Base-by-base conservation (phyloP, 805 yeast species). In the Wickerhamiella lipophila region DNA sequence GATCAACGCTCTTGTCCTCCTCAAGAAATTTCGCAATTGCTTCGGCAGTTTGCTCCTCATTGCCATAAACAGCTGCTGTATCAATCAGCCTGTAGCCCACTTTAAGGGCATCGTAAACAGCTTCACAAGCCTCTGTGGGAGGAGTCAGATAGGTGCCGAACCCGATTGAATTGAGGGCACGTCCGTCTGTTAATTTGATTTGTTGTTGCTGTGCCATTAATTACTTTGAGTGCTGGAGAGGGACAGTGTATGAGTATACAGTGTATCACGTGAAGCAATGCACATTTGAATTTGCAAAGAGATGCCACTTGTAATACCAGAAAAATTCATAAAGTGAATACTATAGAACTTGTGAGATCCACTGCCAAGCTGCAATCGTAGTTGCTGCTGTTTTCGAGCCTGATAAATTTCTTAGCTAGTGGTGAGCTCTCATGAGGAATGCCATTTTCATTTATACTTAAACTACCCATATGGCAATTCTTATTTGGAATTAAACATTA, bases 71-170 rank as follows among this genome's bases (percentile, higher is more conserved):
- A 8, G 72, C 77, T 6, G 94, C 95, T 16, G 80, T 68, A 59
- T 84, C 92, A 51, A 83, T 66, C 58, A 80, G 86, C 55, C 89
- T 73, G 61, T 80, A 83, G 1, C 92, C 92, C 13, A 60, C 65
- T 16, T 68, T 62, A 51, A 83, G 70, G 0, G 87, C 88, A 35
- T 72, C 60, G 55, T 72, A 68, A 0, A 78, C 80, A 23, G 77
- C 58, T 0, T 68, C 23, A 3, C 52, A 50, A 8, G 60, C 51
- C 43, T 57, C 52, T 19, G 27, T 30, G 21, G 54, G 53, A 29
- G 59, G 51, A 41, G 57, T 50, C 43, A 52, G 46, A 51, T 60
- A 60, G 13, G 50, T 51, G n/a, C 64, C 64, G 42, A 55, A 58
- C 22, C 64, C 64, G 34, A 60, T 55, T 13, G 44, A 29, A 18